Conservation (phyloP, 192 early-diverging fungal species). For the Backusella luteola region DNA sequence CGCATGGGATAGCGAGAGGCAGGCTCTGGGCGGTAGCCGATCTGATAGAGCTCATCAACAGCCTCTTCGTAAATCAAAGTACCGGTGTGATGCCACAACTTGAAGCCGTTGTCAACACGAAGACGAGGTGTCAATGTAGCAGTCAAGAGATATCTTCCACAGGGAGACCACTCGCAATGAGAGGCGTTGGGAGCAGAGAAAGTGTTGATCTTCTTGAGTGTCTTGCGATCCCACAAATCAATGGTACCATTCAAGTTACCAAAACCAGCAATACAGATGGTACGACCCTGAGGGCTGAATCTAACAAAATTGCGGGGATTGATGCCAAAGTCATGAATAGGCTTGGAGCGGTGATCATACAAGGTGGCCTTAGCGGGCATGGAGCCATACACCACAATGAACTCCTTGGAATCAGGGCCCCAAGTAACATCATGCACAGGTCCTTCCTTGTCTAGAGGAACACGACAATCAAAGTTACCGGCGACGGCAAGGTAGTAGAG, state of each 20-base stretch:
- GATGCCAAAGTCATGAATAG: conserved; percentile 81
- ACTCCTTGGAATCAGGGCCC: conserved; percentile 96
- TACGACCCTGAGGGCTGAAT: conserved; percentile 89
- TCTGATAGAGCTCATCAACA: conserved; percentile 87
- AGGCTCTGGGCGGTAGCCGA: conserved; percentile 66
- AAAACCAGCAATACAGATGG: conserved; percentile 90
- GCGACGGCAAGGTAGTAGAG: conserved; percentile 89
- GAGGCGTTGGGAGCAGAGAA: conserved; percentile 84
- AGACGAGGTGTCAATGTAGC: conserved; percentile 90
- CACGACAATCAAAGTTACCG: conserved; percentile 91
- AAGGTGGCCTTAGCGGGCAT: conserved; percentile 94
- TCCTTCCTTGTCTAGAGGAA: conserved; percentile 78
- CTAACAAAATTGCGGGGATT: conserved; percentile 86
- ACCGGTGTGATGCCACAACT: conserved; percentile 95
- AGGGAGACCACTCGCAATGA: conserved; percentile 87
- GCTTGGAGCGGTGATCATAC: conserved; percentile 87
- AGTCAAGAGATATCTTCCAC: conserved; percentile 91
- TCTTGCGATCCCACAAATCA: conserved; percentile 92
- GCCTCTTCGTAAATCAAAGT: conserved; percentile 73
- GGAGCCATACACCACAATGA: conserved; percentile 91
- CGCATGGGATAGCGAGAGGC: conserved; percentile 76
- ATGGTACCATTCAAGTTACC: conserved; percentile 94
- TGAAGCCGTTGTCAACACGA: conserved; percentile 97
- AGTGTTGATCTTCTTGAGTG: conserved; percentile 78
- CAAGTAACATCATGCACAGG: conserved; percentile 96